Evolutionary conservation across 2,329 filamentous ascomycete species (phyloP), one percentile per base, ranked within the genome.

Genomic region (Ceratocystis lukuohia): DNA sequence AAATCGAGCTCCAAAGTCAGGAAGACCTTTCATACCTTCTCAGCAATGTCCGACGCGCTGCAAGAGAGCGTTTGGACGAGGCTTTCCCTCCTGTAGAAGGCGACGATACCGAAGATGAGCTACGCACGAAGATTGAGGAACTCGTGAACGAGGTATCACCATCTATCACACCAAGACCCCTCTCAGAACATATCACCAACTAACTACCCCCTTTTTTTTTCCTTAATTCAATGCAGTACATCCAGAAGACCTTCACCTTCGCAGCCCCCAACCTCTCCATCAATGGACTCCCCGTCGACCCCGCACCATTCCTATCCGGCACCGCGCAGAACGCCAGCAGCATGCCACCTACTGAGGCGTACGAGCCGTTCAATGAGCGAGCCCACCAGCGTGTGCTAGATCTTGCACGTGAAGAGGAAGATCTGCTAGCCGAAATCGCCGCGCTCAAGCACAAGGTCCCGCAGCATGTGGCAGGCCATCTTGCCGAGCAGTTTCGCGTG

Each of bases 1-100:
- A 86, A 76, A 88, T 93, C 74, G 89, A 92, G 77, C 84, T 93
- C 64, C 88, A 92, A 77, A 82, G 83, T n/a, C 83, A 85, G 53
- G 84, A 87, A 62, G 89, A 93, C 75, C 80, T 92, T 44, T 77
- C 81, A 66, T 89, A 86, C 75, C 82, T 93, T 33, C 80, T 88
- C 71, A 77, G 80, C 70, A 89, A 89, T 72, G 83, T 89, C 69
- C 84, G 85, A 72, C 80, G 80, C 74, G 85, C 86, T 66, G 88
- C 88, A 10, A 80, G 82, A 57, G 81, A 83, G 71, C 87, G 85
- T 73, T 81, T 93, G 68, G 80, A 85, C 74, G 80, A 82, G 70
- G 84, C 84, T 63, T 84, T 92, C 66, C 88, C 88, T 28, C 83
- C 84, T 0, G 81, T 85, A 41, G 73, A 72, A 63, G 74, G 71